Percentiles rank a stretch among this genome's conserved stretches.
These are phyloP conservation scores for Monosporascus ibericus DNA, from an alignment of 2,329 filamentous ascomycete genomes.

Conservation along the genomic window DNA sequence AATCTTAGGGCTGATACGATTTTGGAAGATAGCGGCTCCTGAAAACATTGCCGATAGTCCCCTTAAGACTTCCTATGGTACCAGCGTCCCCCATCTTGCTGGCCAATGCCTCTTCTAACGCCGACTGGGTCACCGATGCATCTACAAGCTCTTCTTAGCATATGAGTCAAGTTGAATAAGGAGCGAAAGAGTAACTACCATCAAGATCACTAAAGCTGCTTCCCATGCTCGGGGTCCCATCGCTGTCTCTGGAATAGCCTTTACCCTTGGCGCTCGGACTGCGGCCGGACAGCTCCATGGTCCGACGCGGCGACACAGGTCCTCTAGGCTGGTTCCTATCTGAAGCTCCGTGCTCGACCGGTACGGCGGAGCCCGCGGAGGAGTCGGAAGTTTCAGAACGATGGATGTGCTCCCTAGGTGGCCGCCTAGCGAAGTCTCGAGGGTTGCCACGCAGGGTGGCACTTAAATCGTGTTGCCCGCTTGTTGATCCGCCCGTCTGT, in stretches of 20 bases:
- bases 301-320: constrained; percentile 53
- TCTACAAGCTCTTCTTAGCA: constrained; percentile 40
- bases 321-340: constrained; percentile 32
- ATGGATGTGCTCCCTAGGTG: constrained; percentile 29
- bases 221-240: constrained; percentile 73
- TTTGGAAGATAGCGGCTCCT: constrained; percentile 52
- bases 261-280: constrained; percentile 46
- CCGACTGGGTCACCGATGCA: constrained; percentile 73
- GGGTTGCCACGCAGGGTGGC: constrained; percentile 47
- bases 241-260: constrained; percentile 54
- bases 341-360: constrained; percentile 25
- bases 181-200: constrained; percentile 38
- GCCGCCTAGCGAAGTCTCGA: constrained; percentile 27
- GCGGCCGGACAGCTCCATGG: constrained; percentile 50
- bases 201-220: constrained; percentile 85
- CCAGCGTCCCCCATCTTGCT: constrained; percentile 62
- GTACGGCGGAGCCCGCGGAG: constrained; percentile 47
- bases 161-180: constrained; percentile 1
- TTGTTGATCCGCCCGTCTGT: constrained; percentile 14
- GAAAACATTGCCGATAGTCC: constrained; percentile 60
- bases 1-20: background rate
- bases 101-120: constrained; percentile 70
- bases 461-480: constrained; percentile 37
- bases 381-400: constrained; percentile 58
- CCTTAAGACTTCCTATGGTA: constrained; percentile 56